Evolutionary conservation across 768 basidiomycete genomes (phyloP), one percentile per base, ranked within the genome.

Genomic region (Macrolepiota fuliginosa): DNA sequence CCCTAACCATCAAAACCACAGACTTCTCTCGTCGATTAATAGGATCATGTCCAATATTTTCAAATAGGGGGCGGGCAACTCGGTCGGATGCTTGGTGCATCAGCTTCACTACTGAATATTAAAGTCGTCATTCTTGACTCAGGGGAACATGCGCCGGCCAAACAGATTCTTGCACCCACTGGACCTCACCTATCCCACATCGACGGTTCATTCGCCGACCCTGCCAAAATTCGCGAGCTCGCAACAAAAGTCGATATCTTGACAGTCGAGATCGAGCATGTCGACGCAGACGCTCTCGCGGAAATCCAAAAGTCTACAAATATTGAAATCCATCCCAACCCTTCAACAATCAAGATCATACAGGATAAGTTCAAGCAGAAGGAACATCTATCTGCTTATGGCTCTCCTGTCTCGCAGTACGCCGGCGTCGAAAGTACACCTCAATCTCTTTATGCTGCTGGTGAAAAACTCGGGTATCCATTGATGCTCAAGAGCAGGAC

Each of bases 211-310:
- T 98, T 97, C 76, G 76, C 89, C 25, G 89, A 95, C 69, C 82
- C 90, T 0, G 76, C 74, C 12, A 89, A 90, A 69, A 96, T 99
- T 66, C 81, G 79, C 46, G 82, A 91, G 64, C 84, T 99, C 39
- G 94, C 95, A 0, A 63, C 72, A 12, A 86, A 87, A 70, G 95
- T 91, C 32, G 91, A 98, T 68, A 77, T 98, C 36, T 78, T 98
- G 53, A 98, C 96, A 0, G 87, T 96, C 55, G 96, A 99, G 79
- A 98, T 98, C 36, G 96, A 99, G 74, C 97, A 99, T 68, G 94
- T 99, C 63, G 85, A 96, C 64, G 92, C 83, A 11, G 77, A 77
- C 22, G 85, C 91, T 0, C 79, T 99, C 10, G 83, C 88, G 54
- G 81, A 86, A 54, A 77, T 91, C 1, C 77, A 84, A 65, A 72